Evolutionary conservation across 352 stramenopile species (phyloP), one percentile per base, ranked within the genome.

Genomic region (Phytophthora palmivora): DNA sequence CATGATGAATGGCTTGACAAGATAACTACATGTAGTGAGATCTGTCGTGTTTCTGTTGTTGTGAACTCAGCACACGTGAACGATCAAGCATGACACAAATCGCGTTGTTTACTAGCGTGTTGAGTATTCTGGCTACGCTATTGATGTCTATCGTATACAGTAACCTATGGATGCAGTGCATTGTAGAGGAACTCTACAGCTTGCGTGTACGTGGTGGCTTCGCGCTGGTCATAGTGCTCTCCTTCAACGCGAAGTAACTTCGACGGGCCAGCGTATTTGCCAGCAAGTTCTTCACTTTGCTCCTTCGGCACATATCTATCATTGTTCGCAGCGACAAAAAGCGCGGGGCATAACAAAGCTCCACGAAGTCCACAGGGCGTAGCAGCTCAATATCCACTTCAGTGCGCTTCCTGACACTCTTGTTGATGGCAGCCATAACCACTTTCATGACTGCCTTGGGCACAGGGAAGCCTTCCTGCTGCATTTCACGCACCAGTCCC

Each of bases 331-430:
- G 77, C 59, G 10, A 96, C 64, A 38, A 95, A 87, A 14, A 94
- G 72, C 16, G 86, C 86, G 88, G 88, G 10, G 89, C 78, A 16
- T 75, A 78, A 61, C 86, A 95, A n/a, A 76, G 67, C 11, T 67
- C 46, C 6, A 89, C 88, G 53, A 89, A 90, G 24, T 92, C 82
- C 38, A 94, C 64, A 14, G 88, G 88, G 9, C 78, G 71, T 21
- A 96, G 69, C 19, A 82, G 43, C 2, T 88, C 75, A 15, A 95
- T 55, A 41, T 91, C 81, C 33, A 96, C 82, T 10, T 87, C 85
- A 1, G 85, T 79, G 43, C 84, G 79, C 53, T 92, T 91, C 67
- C 80, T 83, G 50, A 94, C 78, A 44, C 84, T 93, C 56, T 90
- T 82, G 54, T 88, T 69, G 53, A 96, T 75, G 15, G 89, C 80